Percentiles rank a stretch among this genome's conserved stretches.
phyloP scores from a whole-genome alignment of 176 grass and related monocot species.

The Oryza punctata region DNA sequence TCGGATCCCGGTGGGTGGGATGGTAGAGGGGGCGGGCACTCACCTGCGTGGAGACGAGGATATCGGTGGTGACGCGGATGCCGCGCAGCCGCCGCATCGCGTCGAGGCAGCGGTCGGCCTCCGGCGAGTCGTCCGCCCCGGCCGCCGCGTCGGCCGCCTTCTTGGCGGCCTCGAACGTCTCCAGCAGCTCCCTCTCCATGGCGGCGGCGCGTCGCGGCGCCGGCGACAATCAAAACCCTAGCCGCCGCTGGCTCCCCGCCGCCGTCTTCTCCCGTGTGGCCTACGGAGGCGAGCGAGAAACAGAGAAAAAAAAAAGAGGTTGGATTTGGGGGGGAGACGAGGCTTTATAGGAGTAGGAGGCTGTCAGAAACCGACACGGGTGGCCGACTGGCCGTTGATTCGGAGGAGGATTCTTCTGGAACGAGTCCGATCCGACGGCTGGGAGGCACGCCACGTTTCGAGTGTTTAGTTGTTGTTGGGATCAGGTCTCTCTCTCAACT shows the following conservation, averaged over 20 bases:
- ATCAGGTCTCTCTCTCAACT: neutral
- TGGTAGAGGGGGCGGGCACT: neutral
- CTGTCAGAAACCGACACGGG: neutral
- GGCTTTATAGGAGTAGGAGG: constrained; percentile 21
- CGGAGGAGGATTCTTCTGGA: constrained; percentile 47
- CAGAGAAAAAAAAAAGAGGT: neutral
- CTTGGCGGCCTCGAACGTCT: constrained; percentile 87
- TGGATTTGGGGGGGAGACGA: neutral
- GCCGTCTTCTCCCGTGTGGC: constrained; percentile 29
- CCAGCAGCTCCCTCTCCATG: constrained; percentile 87
- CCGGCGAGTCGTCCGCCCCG: constrained; percentile 45
- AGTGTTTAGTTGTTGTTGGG: neutral
- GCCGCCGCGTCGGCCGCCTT: constrained; percentile 75
- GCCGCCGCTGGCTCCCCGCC: constrained; percentile 16
- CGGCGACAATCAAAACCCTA: constrained; percentile 62
- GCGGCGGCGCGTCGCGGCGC: constrained; percentile 3
- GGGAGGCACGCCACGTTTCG: neutral
- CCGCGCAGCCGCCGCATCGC: constrained; percentile 66
- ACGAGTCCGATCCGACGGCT: constrained; percentile 30
- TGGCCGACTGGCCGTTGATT: constrained; percentile 42
- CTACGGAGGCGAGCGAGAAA: neutral
- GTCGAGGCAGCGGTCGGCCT: constrained; percentile 85
- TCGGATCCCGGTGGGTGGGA: neutral
- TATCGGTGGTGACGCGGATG: constrained; percentile 74
- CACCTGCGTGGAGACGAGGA: constrained; percentile 91